These are phyloP conservation scores for Potentilla sterilis DNA, from an alignment of 306 rosid genomes.

Conservation along the genomic window DNA sequence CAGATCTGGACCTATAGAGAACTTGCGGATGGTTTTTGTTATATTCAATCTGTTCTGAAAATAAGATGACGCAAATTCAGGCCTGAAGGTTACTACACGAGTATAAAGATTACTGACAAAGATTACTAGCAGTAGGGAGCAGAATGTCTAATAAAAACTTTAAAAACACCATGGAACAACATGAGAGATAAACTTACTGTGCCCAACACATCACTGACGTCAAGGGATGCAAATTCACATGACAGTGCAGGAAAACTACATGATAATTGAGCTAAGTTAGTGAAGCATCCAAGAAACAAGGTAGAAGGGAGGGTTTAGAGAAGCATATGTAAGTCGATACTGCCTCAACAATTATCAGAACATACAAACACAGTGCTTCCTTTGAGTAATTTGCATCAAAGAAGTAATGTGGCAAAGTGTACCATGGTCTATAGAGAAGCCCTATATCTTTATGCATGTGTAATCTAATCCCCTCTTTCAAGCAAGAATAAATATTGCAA, in stretches of 20 bases:
- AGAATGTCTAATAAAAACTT: neutral
- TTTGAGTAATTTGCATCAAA: too few relatives aligned
- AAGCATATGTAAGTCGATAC: neutral
- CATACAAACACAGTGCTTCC: neutral
- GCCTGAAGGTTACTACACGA: conserved; percentile 16
- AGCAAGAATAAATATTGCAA: neutral
- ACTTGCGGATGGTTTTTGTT: conserved; percentile 85
- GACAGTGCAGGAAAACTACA: conserved; percentile 93
- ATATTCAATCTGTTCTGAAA: conserved; percentile 93
- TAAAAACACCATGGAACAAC: conserved; percentile 11
- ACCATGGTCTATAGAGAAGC: neutral
- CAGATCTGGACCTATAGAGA: conserved; percentile 73
- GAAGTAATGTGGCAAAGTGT: neutral
- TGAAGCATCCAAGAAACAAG: conserved; percentile 10
- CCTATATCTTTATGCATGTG: neutral
- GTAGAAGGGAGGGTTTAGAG: neutral
- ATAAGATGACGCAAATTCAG: conserved; percentile 39
- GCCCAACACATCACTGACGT: conserved; percentile 87
- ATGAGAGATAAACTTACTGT: conserved; percentile 75
- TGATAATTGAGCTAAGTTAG: conserved; percentile 33
- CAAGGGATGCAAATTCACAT: conserved; percentile 95
- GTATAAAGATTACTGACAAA: neutral
- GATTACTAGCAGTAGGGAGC: neutral
- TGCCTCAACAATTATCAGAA: neutral
- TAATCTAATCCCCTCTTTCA: neutral